Conservation (phyloP, 2,329 filamentous ascomycete genomes). For the Beauveria brongniartii region DNA sequence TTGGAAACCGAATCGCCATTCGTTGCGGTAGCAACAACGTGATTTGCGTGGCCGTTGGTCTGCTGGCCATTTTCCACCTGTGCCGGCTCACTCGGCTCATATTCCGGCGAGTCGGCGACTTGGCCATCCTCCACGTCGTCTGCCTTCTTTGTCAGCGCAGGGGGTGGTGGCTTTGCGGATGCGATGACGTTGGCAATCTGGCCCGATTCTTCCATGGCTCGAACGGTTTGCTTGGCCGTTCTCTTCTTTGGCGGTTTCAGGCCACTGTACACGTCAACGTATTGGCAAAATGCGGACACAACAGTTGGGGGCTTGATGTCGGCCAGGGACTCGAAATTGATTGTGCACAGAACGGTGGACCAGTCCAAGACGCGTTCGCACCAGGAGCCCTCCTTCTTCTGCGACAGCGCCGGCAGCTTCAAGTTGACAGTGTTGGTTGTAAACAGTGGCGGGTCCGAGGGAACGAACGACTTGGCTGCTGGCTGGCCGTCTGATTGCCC, state of each 20-base stretch:
- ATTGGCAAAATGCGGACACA: slow-evolving; percentile 22
- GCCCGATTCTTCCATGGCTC: slow-evolving; percentile 19
- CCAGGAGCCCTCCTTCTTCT: slow-evolving; percentile 10
- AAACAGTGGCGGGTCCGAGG: slow-evolving; percentile 20
- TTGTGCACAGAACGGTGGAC: slow-evolving; percentile 10
- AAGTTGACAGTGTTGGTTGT: not conserved
- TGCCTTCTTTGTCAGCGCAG: not conserved
- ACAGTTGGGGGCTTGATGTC: slow-evolving; percentile 19
- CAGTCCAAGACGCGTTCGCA: slow-evolving; percentile 5
- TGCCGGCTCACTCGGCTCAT: slow-evolving; percentile 8
- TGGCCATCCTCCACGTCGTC: not conserved
- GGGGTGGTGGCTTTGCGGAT: not conserved
- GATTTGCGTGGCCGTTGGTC: not conserved
- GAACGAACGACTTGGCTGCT: slow-evolving; percentile 15
- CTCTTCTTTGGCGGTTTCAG: slow-evolving; percentile 23
- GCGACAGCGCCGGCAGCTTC: slow-evolving; percentile 9
- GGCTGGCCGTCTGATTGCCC: slow-evolving; percentile 1
- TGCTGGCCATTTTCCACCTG: slow-evolving; percentile 4
- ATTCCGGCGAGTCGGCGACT: slow-evolving; percentile 4
- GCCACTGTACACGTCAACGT: slow-evolving; percentile 22
- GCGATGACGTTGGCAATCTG: slow-evolving; percentile 14
- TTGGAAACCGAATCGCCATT: slow-evolving; percentile 15
- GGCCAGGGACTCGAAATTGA: slow-evolving; percentile 18
- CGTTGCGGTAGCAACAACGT: not conserved
- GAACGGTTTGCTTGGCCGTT: slow-evolving; percentile 23